Evolutionary conservation across 73 alveolate species (phyloP).

Genomic region (Paramecium bursaria): DNA sequence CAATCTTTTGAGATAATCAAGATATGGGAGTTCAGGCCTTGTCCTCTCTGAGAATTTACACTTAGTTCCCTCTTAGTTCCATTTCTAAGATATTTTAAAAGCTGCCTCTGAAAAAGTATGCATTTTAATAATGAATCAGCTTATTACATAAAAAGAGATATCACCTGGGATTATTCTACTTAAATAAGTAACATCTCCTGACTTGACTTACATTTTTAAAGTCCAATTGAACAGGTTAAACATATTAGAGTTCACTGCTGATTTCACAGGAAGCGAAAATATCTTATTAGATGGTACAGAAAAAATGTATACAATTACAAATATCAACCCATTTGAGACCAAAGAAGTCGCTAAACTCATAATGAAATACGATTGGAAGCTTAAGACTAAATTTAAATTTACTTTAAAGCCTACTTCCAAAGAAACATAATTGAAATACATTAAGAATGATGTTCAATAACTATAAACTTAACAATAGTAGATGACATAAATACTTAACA

Average conservation of each 20-base stretch:
- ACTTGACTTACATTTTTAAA: constrained; percentile 32
- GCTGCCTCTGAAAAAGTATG: constrained; percentile 23
- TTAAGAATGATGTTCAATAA: constrained; percentile 15
- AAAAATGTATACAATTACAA: constrained; percentile 36
- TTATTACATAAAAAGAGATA: not conserved
- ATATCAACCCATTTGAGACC: constrained; percentile 47
- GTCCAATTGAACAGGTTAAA: constrained; percentile 40
- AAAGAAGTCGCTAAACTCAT: constrained; percentile 48
- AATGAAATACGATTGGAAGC: constrained; percentile 64
- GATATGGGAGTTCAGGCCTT: constrained; percentile 20
- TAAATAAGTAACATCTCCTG: constrained; percentile 5
- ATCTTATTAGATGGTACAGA: constrained; percentile 10
- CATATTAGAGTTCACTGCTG: constrained; percentile 17
- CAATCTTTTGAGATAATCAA: constrained; percentile 39
- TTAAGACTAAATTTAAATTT: constrained; percentile 65
- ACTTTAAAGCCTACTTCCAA: constrained; percentile 72
- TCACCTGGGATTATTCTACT: not conserved
- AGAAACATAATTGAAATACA: constrained; percentile 5
- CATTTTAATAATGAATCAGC: constrained; percentile 14
- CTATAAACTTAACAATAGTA: not conserved
- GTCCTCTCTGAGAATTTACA: constrained; percentile 43
- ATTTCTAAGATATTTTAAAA: not conserved
- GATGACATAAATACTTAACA: not conserved
- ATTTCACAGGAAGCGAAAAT: constrained; percentile 56
- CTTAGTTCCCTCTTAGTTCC: constrained; percentile 22